These are phyloP conservation scores for Arthrobotrys sinensis DNA, from an alignment of 2,329 filamentous ascomycete genomes.

Conservation along the genomic window DNA sequence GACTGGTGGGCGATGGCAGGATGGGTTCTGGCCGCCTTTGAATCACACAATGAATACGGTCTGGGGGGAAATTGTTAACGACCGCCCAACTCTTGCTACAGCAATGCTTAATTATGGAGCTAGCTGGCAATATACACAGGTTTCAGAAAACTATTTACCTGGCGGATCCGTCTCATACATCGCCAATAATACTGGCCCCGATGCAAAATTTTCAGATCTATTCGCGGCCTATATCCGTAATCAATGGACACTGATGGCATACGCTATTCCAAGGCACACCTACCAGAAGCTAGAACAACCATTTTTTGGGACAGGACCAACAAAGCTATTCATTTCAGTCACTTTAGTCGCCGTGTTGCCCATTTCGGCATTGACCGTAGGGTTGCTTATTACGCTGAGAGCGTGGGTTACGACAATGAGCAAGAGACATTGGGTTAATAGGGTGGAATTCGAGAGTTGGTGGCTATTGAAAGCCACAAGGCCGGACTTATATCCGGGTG, in stretches of 20 bases:
- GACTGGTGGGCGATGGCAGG: background rate
- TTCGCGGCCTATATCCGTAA: background rate
- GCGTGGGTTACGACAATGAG: background rate
- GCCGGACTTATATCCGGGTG: conserved; percentile 1
- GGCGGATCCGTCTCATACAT: conserved; percentile 5
- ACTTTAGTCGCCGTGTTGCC: background rate
- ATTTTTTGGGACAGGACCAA: background rate
- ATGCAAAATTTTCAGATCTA: background rate
- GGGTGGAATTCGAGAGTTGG: background rate
- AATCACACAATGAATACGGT: background rate
- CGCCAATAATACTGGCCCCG: background rate
- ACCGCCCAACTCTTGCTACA: conserved; percentile 1
- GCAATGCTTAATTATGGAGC: conserved; percentile 5
- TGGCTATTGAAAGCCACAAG: background rate
- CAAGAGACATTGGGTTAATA: background rate
- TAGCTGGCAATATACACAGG: background rate
- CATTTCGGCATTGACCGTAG: background rate
- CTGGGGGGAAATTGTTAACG: background rate
- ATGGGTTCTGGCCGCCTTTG: background rate
- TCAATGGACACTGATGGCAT: background rate
- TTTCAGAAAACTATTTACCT: background rate
- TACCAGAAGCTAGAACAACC: background rate
- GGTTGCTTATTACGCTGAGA: background rate
- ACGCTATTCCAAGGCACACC: background rate
- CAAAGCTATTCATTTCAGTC: background rate